Percentiles rank a stretch among this genome's conserved stretches.
Evolutionary conservation across 2,329 filamentous ascomycete species (phyloP).

Genomic region (Juglanconis oblonga): DNA sequence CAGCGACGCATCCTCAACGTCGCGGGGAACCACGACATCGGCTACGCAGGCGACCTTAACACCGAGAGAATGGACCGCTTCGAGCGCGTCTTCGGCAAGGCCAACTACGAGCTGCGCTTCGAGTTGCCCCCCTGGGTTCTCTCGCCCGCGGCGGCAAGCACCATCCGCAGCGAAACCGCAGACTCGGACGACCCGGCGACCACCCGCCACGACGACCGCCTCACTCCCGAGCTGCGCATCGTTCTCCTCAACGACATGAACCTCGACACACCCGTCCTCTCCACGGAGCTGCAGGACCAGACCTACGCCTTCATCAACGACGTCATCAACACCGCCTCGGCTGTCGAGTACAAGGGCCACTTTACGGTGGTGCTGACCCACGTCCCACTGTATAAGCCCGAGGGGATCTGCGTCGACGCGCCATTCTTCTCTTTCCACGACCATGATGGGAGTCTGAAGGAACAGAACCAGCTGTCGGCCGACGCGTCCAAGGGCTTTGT

Average conservation of each 20-base stretch:
- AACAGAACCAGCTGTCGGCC: constrained; percentile 85
- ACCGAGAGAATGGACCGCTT: constrained; percentile 74
- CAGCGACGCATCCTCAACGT: constrained; percentile 79
- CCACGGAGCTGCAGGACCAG: constrained; percentile 64
- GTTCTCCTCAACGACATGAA: constrained; percentile 91
- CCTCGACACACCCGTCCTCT: constrained; percentile 77
- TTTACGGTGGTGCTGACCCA: constrained; percentile 89
- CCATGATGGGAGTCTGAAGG: constrained; percentile 67
- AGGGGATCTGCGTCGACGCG: constrained; percentile 77
- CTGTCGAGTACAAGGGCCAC: constrained; percentile 59
- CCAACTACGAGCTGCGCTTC: constrained; percentile 86
- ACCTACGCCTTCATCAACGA: constrained; percentile 77
- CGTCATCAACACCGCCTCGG: constrained; percentile 59
- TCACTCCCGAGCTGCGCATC: constrained; percentile 71
- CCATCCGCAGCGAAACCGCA: constrained; percentile 25
- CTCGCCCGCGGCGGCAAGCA: constrained; percentile 34
- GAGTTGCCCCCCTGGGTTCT: constrained; percentile 48
- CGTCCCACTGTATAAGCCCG: constrained; percentile 81
- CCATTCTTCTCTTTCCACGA: constrained; percentile 80
- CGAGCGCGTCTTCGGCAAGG: constrained; percentile 77
- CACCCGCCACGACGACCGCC: constrained; percentile 41
- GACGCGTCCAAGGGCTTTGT: constrained; percentile 73
- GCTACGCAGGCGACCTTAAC: constrained; percentile 89
- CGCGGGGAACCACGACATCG: constrained; percentile 93
- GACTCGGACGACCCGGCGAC: constrained; percentile 18